These are phyloP conservation scores for Pistacia atlantica DNA, from an alignment of 345 rosid species.

Conservation along the genomic window DNA sequence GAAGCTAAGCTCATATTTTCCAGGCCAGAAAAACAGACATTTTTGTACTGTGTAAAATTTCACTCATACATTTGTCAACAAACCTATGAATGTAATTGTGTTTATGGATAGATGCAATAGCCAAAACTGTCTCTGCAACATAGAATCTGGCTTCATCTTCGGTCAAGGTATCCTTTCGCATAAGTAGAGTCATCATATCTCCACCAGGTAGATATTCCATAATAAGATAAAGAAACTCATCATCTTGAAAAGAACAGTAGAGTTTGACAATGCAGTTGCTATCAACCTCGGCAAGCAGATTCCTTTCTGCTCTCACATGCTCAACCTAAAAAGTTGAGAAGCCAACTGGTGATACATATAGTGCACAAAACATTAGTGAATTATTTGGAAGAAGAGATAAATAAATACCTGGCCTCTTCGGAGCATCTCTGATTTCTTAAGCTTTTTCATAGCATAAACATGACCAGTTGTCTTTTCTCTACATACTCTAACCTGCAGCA, in stretches of 20 bases:
- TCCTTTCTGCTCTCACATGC: constrained; percentile 94
- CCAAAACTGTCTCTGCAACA: constrained; percentile 84
- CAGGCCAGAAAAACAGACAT: neutral
- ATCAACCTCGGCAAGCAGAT: constrained; percentile 95
- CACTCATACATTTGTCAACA: constrained; percentile 12
- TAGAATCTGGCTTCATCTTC: constrained; percentile 91
- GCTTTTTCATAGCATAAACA: constrained; percentile 97
- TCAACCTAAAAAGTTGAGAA: constrained; percentile 59
- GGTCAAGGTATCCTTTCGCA: constrained; percentile 91
- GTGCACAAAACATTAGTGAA: constrained; percentile 14
- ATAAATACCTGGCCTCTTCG: constrained; percentile 89
- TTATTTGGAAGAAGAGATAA: constrained; percentile 18
- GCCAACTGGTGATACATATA: constrained; percentile 15
- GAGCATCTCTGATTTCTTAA: constrained; percentile 93
- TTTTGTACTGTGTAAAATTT: constrained; percentile 1
- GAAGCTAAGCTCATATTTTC: constrained; percentile 12
- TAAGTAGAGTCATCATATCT: constrained; percentile 95
- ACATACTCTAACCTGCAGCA: constrained; percentile 83
- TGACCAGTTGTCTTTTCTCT: constrained; percentile 84
- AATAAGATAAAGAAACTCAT: constrained; percentile 83
- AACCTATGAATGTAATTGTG: constrained; percentile 95
- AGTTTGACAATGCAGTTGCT: constrained; percentile 95
- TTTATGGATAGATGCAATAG: constrained; percentile 89
- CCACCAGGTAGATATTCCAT: constrained; percentile 99
- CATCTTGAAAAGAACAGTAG: constrained; percentile 93